A percentile compares a stretch with the other conserved stretches of the same genome.
Evolutionary conservation across 768 basidiomycete species (phyloP).

Genomic region (Pleurotus pulmonarius): DNA sequence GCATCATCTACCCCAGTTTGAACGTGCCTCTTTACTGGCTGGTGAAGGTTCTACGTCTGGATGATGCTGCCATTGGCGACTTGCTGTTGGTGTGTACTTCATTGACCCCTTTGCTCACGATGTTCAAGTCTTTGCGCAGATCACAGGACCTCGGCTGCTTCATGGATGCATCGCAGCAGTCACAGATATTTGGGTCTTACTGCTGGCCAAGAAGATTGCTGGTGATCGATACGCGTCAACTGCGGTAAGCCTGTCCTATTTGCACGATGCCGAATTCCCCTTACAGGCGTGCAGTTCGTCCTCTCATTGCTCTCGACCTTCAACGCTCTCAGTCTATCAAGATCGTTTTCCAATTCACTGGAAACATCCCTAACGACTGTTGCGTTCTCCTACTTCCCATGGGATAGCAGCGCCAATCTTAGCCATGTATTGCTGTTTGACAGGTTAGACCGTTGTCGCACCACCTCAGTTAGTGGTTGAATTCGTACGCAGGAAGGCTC

Average conservation of each 20-base stretch:
- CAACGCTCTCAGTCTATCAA: slow-evolving; percentile 76
- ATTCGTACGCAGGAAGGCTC: neutral
- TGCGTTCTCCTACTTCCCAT: slow-evolving; percentile 78
- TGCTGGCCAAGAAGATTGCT: slow-evolving; percentile 53
- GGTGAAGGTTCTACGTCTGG: slow-evolving; percentile 53
- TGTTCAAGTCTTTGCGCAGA: slow-evolving; percentile 35
- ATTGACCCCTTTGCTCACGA: neutral
- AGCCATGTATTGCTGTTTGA: slow-evolving; percentile 36
- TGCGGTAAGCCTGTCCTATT: slow-evolving; percentile 49
- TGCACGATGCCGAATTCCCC: neutral
- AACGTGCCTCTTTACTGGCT: slow-evolving; percentile 79
- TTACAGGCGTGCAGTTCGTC: slow-evolving; percentile 48
- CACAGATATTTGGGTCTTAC: slow-evolving; percentile 73
- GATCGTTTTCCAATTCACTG: slow-evolving; percentile 89
- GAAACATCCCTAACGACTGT: slow-evolving; percentile 83
- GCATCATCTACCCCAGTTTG: slow-evolving; percentile 75
- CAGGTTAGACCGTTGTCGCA: slow-evolving; percentile 21
- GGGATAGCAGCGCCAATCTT: slow-evolving; percentile 41
- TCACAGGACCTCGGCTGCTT: slow-evolving; percentile 68
- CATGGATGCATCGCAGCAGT: slow-evolving; percentile 75
- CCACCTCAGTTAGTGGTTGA: neutral
- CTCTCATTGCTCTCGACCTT: slow-evolving; percentile 86
- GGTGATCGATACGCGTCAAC: slow-evolving; percentile 55
- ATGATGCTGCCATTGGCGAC: slow-evolving; percentile 36
- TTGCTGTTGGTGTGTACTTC: slow-evolving; percentile 57